Evolutionary conservation across 768 basidiomycete species (phyloP).

Genomic region (Lactarius vividus): DNA sequence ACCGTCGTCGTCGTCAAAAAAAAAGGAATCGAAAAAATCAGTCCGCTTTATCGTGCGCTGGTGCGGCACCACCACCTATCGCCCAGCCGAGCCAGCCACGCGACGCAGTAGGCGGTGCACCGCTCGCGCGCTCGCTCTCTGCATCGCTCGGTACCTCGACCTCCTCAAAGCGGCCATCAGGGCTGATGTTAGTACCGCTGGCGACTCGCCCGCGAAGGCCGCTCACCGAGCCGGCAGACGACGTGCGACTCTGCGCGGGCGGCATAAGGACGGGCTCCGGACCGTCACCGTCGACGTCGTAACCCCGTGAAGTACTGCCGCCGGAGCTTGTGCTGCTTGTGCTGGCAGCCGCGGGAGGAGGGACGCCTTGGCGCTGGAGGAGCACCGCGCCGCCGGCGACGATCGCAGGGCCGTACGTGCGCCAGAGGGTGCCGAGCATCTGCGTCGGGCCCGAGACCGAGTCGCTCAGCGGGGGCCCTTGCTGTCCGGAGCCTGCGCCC

Average conservation of each 20-base stretch:
- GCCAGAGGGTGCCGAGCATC: constrained; percentile 67
- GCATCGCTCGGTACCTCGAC: constrained; percentile 68
- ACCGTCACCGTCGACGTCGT: constrained; percentile 18
- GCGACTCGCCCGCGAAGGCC: constrained; percentile 23
- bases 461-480: constrained; percentile 48
- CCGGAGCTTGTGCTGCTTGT: constrained; percentile 8
- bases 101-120: neutral
- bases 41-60: constrained; percentile 18
- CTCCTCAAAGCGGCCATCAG: constrained; percentile 58
- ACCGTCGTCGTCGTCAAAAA: neutral
- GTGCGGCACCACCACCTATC: neutral
- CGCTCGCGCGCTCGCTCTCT: constrained; percentile 47
- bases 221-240: constrained; percentile 32
- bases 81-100: constrained; percentile 28
- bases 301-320: constrained; percentile 5
- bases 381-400: constrained; percentile 66
- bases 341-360: constrained; percentile 30
- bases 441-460: constrained; percentile 64
- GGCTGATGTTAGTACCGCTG: constrained; percentile 14
- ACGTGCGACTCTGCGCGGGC: constrained; percentile 43
- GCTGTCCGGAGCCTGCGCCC: constrained; percentile 32
- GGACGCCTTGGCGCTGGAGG: constrained; percentile 50
- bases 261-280: constrained; percentile 35
- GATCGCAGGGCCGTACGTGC: constrained; percentile 71
- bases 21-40: neutral